These are phyloP conservation scores for Xylaria sp. DNA, from an alignment of 2,329 filamentous ascomycete species.

Conservation along the genomic window DNA sequence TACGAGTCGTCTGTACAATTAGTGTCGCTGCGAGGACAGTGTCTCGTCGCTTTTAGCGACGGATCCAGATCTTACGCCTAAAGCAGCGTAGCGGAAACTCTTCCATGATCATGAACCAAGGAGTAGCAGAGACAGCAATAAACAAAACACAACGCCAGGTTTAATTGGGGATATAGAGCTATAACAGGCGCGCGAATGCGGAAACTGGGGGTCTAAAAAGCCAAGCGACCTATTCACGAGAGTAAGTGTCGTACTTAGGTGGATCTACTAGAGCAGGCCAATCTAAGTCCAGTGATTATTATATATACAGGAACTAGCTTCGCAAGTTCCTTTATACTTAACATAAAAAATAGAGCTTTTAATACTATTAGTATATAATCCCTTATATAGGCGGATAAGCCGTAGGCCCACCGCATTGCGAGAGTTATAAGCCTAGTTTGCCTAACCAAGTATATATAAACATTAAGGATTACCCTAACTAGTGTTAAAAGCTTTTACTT, in stretches of 20 bases:
- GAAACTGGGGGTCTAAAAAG: constrained; percentile 67
- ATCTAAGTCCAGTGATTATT: no score
- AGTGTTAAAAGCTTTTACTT: no score
- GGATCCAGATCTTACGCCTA: constrained; percentile 58
- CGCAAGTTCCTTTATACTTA: no score
- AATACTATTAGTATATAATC: no score
- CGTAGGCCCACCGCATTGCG: no score
- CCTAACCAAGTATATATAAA: no score
- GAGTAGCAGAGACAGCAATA: constrained; percentile 14
- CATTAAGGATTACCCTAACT: no score
- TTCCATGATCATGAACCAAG: constrained; percentile 47
- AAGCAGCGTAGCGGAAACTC: constrained; percentile 60
- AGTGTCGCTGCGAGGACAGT: constrained; percentile 59
- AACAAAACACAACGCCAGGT: constrained; percentile 30
- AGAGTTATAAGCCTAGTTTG: no score
- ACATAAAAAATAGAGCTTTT: no score
- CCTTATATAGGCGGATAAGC: no score
- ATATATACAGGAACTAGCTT: no score
- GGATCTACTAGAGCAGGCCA: no score
- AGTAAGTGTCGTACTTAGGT: constrained; percentile 51
- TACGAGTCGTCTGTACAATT: constrained; percentile 52
- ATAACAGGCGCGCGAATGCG: constrained; percentile 62
- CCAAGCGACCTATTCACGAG: constrained; percentile 73
- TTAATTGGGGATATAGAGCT: constrained; percentile 50
- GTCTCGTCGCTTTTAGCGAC: constrained; percentile 64